Conservation (phyloP, 2,329 filamentous ascomycete species). For the Fusarium annulatum region DNA sequence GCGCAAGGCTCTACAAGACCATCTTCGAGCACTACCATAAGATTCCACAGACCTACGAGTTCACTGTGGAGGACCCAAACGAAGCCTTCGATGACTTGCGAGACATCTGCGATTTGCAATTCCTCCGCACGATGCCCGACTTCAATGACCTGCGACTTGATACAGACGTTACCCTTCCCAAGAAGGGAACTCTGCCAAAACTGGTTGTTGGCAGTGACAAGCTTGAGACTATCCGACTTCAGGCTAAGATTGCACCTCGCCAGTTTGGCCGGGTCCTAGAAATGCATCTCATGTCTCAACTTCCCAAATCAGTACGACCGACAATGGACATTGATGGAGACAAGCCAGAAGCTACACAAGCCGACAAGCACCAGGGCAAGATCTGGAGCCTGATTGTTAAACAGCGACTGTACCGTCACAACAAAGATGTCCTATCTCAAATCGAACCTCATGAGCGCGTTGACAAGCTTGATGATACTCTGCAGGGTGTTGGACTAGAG, state of each 20-base stretch:
- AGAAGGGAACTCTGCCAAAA: constrained; percentile 58
- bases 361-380: constrained; percentile 71
- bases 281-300: constrained; percentile 75
- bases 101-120: constrained; percentile 77
- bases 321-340: constrained; percentile 57
- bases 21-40: constrained; percentile 78
- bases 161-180: constrained; percentile 60
- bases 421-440: constrained; percentile 76
- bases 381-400: constrained; percentile 83
- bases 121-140: constrained; percentile 68
- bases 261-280: constrained; percentile 81
- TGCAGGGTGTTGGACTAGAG: constrained; percentile 75
- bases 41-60: constrained; percentile 77
- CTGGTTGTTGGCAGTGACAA: constrained; percentile 68
- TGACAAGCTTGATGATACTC: constrained; percentile 76
- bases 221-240: constrained; percentile 66
- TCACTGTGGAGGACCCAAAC: constrained; percentile 95
- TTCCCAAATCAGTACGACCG: constrained; percentile 68
- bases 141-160: constrained; percentile 69
- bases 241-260: constrained; percentile 78
- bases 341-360: constrained; percentile 59
- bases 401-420: constrained; percentile 79
- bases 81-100: constrained; percentile 85
- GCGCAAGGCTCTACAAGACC: constrained; percentile 80
- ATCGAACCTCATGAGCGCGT: constrained; percentile 75